Base-by-base conservation (phyloP, 352 stramenopile species). In the Pythium utonaiense region DNA sequence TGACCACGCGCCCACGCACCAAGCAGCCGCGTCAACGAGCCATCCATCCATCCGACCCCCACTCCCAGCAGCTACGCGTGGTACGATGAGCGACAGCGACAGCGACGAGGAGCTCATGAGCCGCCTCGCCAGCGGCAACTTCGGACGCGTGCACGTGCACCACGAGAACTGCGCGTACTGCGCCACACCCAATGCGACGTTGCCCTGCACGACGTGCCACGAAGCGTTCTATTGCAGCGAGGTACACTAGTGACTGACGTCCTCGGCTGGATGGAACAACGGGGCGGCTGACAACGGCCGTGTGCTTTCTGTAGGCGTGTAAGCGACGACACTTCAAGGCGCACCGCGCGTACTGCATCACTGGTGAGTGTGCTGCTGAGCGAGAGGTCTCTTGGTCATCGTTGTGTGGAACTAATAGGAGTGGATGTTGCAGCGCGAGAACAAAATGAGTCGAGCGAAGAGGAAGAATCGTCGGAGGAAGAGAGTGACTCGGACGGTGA, bases 81-180 rank as follows among this genome's bases (percentile, higher is more conserved):
- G n/a, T n/a, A n/a, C 22, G 3, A 88, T 88, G 78, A 61, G 56
- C 28, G 82, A 95, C 69, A 95, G 78, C 71, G 83, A 95, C 75
- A 95, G 85, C 76, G 85, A 93, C 57, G 85, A 95, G 57, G 85
- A 95, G 69, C 80, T 95, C 63, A 90, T 95, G 83, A 87, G 57
- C 54, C 73, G 76, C 25, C 77, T 93, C 33, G 78, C 72, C 22
- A 78, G 69, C 55, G 58, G 69, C 47, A 62, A 69, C 33, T 77
- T 83, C 31, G 59, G 53, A 14, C 69, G 60, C 48, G 47, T 69
- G 14, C 51, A 61, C 24, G 51, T 38, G 3, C 64, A 67, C 49
- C 50, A 73, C 16, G 79, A 89, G 60, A 74, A 91, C 56, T 95
- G 85, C 64, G 70, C 72, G n/a, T 89, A 93, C 71, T 95, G 85